These are phyloP conservation scores for Kazachstania bromeliacearum DNA, from an alignment of 805 yeast genomes.

Conservation along the genomic window DNA sequence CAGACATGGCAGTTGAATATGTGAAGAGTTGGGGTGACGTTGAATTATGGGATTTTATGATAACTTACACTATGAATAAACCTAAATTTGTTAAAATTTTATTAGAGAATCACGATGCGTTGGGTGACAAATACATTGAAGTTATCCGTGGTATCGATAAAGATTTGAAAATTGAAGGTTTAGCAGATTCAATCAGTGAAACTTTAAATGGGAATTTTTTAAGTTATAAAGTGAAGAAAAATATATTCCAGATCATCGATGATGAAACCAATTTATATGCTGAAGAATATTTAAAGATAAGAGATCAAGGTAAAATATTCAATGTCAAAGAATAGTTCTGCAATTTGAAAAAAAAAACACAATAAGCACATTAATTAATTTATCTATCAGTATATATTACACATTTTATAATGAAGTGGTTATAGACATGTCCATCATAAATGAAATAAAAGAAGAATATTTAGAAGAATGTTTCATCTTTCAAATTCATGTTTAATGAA, in stretches of 20 bases:
- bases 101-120: slow-evolving; percentile 57
- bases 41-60: slow-evolving; percentile 72
- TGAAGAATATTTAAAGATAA: slow-evolving; percentile 21
- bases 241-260: slow-evolving; percentile 46
- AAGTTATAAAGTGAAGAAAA: slow-evolving; percentile 41
- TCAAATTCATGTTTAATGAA: neutral
- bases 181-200: slow-evolving; percentile 49
- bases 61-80: slow-evolving; percentile 58
- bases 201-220: slow-evolving; percentile 58
- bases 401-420: neutral
- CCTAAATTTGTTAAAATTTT: slow-evolving; percentile 73
- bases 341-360: too few relatives aligned
- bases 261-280: slow-evolving; percentile 39
- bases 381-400: too few relatives aligned
- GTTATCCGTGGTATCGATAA: slow-evolving; percentile 58
- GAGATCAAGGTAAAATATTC: slow-evolving; percentile 26
- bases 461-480: slow-evolving; percentile 3
- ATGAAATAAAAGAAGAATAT: slow-evolving; percentile 25
- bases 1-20: slow-evolving; percentile 71
- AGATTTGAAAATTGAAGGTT: slow-evolving; percentile 52
- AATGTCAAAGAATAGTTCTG: slow-evolving; percentile 1
- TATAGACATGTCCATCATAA: neutral
- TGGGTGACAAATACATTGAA: slow-evolving; percentile 52
- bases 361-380: too few relatives aligned
- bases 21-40: slow-evolving; percentile 57